Percentiles rank a stretch among this genome's conserved stretches.
Conservation (phyloP, 2,329 filamentous ascomycete genomes). For the Venturia carpophila region DNA sequence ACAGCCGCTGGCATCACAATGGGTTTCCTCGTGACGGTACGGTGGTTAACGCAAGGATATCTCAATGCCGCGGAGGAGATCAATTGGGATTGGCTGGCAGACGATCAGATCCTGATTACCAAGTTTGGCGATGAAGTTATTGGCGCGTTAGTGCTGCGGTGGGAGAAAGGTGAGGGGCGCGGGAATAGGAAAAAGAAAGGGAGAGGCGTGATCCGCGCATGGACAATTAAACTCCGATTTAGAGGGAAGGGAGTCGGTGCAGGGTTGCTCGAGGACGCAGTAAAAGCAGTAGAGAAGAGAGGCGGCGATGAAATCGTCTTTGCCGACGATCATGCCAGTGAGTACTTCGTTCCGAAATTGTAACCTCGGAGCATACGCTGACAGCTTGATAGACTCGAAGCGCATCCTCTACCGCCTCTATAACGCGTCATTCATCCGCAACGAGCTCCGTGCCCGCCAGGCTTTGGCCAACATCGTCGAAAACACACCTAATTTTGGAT, state of each 20-base stretch:
- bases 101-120: conserved; percentile 49
- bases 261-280: conserved; percentile 65
- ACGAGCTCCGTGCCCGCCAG: conserved; percentile 1
- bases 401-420: conserved; percentile 9
- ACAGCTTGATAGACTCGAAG: conserved; percentile 14
- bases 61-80: conserved; percentile 54
- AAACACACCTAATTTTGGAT: not conserved
- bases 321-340: conserved; percentile 70
- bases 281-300: conserved; percentile 57
- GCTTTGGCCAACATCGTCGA: conserved; percentile 5
- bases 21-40: conserved; percentile 54
- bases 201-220: conserved; percentile 67
- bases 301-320: conserved; percentile 67
- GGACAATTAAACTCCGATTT: conserved; percentile 67
- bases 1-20: conserved; percentile 56
- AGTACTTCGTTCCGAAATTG: conserved; percentile 24
- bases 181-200: conserved; percentile 46
- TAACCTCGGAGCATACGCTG: not conserved
- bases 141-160: conserved; percentile 59
- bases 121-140: conserved; percentile 62
- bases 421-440: conserved; percentile 15
- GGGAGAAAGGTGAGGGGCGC: conserved; percentile 35
- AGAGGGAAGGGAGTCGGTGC: conserved; percentile 64
- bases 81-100: conserved; percentile 54
- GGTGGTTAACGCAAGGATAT: conserved; percentile 55